Base-by-base conservation (phyloP, 345 rosid species). In the Acer yangbiense region DNA sequence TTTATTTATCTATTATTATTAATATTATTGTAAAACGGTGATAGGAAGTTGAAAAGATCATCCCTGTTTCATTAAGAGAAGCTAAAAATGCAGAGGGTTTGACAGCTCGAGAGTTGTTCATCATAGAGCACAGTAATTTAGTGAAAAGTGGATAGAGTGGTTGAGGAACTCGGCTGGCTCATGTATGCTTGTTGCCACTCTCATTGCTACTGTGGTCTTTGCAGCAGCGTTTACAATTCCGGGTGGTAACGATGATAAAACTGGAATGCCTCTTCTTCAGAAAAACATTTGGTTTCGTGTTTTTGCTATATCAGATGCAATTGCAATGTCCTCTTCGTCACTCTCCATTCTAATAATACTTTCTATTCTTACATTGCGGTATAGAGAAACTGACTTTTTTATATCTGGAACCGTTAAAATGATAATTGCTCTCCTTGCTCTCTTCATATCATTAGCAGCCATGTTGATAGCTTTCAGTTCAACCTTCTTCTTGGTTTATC, bases 151-250 rank as follows among this genome's bases (percentile, higher is more conserved):
- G 72, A 3, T 75, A 52, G 32, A 25, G 5, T 77, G 84, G 81
- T 63, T 69, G 72, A 73, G 27, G n/a, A 66, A 63, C 3, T 69
- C 63, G 9, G 62, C 81, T 4, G 0, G 20, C 17, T 27, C 72
- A 54, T 69, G 72, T 27, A 39, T 73, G 81, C 8, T 77, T 35
- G 81, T 81, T 8, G 81, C 78, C 7, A 77, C 81, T 0, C 50
- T 77, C 4, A 64, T 77, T 10, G 67, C 68, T 12, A 63, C 74
- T 0, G 72, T 61, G 29, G 63, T 63, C 11, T 77, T 72, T 20
- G 58, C 55, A 0, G 71, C 75, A 17, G 74, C 75, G 7, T 68
- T 77, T 7, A 50, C 32, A 1, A 65, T 60, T 43, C 80, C 75
- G 0, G 75, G 70, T 6, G 78, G 74, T 3, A 54, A 9, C n/a